A percentile compares a stretch with the other conserved stretches of the same genome.
phyloP scores from a whole-genome alignment of 768 basidiomycete genomes.

The Suillus spraguei region DNA sequence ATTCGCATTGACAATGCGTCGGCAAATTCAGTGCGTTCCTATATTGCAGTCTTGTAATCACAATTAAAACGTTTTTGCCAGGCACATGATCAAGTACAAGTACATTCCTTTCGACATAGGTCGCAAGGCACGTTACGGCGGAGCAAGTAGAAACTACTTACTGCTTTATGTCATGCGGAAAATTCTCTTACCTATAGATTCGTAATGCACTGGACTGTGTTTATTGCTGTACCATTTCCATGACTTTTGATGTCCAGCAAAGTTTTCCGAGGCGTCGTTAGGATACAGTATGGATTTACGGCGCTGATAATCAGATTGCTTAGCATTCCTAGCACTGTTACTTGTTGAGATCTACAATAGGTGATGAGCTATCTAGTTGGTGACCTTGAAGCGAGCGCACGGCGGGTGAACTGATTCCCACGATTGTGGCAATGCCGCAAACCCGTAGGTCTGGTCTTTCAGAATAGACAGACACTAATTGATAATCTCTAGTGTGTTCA shows the following conservation, averaged over 20 bases:
- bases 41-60: conserved; percentile 13
- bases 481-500: background rate
- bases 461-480: background rate
- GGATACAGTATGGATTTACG: conserved; percentile 30
- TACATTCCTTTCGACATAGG: conserved; percentile 96
- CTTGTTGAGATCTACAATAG: background rate
- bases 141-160: conserved; percentile 40
- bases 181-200: conserved; percentile 7
- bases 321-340: background rate
- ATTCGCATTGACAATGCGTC: conserved; percentile 92
- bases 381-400: conserved; percentile 5
- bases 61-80: conserved; percentile 32
- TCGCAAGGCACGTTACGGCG: conserved; percentile 87
- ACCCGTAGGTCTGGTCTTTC: background rate
- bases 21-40: conserved; percentile 85
- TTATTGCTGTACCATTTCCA: conserved; percentile 12
- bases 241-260: background rate
- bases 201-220: conserved; percentile 12
- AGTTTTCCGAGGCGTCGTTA: background rate
- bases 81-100: conserved; percentile 99
- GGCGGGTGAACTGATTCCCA: background rate
- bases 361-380: conserved; percentile 10
- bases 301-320: conserved; percentile 23
- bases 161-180: background rate
- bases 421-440: background rate